A percentile compares a stretch with the other conserved stretches of the same genome.
These are phyloP conservation scores for Epichloe typhina DNA, from an alignment of 2,329 filamentous ascomycete species.

Conservation along the genomic window DNA sequence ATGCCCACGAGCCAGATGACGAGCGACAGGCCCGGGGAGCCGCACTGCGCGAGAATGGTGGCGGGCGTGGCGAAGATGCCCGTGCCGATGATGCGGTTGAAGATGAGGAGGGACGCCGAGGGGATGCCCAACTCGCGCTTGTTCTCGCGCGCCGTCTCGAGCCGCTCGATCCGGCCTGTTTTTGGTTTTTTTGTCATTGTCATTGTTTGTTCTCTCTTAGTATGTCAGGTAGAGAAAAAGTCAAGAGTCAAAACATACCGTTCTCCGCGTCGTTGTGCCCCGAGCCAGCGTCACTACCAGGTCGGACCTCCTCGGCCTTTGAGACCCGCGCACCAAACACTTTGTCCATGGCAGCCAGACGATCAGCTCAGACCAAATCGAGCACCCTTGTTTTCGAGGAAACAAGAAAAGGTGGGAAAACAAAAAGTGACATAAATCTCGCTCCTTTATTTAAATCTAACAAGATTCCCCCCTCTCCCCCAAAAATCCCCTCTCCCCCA, in stretches of 20 bases:
- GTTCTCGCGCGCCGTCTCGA: constrained; percentile 29
- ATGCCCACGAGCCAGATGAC: constrained; percentile 51
- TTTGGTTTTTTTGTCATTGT: not conserved
- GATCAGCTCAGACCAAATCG: too few relatives aligned
- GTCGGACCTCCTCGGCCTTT: constrained; percentile 4
- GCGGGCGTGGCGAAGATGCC: constrained; percentile 54
- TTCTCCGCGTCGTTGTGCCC: constrained; percentile 1
- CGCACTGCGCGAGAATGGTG: constrained; percentile 41
- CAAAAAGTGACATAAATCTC: not conserved
- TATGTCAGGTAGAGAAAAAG: not conserved
- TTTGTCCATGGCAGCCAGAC: not conserved
- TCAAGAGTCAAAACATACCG: not conserved
- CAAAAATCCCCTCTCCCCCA: not conserved
- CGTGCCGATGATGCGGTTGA: constrained; percentile 54
- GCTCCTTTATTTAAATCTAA: too few relatives aligned
- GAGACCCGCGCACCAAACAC: not conserved
- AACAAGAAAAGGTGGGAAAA: not conserved
- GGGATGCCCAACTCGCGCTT: constrained; percentile 43
- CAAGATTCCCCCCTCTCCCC: too few relatives aligned
- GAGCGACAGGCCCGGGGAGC: constrained; percentile 49
- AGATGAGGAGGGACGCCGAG: constrained; percentile 45
- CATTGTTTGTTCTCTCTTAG: too few relatives aligned
- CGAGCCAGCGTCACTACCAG: constrained; percentile 4
- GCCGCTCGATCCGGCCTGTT: not conserved
- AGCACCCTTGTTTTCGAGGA: not conserved